A percentile compares a stretch with the other conserved stretches of the same genome.
Conservation (phyloP, 1,284 basidiomycete genomes). For the Caloboletus inedulis region DNA sequence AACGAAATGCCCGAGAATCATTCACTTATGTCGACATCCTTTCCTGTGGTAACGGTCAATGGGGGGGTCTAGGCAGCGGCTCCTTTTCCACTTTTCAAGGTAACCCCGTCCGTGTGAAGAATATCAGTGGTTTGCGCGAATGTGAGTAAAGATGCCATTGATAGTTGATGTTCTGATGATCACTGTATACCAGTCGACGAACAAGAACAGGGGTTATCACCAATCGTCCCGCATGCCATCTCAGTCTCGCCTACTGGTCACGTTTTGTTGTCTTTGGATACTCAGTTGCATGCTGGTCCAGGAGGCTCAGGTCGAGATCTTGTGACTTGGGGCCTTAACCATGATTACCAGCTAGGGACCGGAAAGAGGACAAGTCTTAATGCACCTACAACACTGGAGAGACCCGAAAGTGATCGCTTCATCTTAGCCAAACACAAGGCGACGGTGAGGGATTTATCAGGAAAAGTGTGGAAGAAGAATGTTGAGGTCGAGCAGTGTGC, state of each 20-base stretch:
- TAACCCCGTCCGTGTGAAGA: constrained; percentile 73
- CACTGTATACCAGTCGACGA: constrained; percentile 59
- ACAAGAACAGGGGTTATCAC: constrained; percentile 52
- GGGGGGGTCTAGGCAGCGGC: constrained; percentile 81
- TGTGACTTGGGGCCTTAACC: constrained; percentile 67
- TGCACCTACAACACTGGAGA: constrained; percentile 57
- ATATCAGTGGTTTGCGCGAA: constrained; percentile 80
- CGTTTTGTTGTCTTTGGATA: constrained; percentile 74
- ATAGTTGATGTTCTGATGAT: constrained; percentile 1
- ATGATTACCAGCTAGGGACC: constrained; percentile 81
- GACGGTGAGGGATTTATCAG: constrained; percentile 64
- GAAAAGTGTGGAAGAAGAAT: constrained; percentile 62
- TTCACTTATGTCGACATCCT: constrained; percentile 64
- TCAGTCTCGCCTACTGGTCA: constrained; percentile 78
- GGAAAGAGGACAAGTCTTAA: constrained; percentile 76
- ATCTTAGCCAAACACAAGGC: constrained; percentile 52
- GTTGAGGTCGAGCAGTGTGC: constrained; percentile 71
- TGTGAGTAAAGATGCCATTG: constrained; percentile 48
- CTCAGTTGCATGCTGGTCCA: constrained; percentile 47
- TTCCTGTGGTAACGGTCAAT: constrained; percentile 82
- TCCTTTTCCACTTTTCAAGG: constrained; percentile 66
- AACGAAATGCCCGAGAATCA: constrained; percentile 46
- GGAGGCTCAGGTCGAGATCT: constrained; percentile 57
- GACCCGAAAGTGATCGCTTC: constrained; percentile 52
- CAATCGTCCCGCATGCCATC: constrained; percentile 69